Conservation (phyloP, 2,329 filamentous ascomycete species). For the Sporothrix phasma region DNA sequence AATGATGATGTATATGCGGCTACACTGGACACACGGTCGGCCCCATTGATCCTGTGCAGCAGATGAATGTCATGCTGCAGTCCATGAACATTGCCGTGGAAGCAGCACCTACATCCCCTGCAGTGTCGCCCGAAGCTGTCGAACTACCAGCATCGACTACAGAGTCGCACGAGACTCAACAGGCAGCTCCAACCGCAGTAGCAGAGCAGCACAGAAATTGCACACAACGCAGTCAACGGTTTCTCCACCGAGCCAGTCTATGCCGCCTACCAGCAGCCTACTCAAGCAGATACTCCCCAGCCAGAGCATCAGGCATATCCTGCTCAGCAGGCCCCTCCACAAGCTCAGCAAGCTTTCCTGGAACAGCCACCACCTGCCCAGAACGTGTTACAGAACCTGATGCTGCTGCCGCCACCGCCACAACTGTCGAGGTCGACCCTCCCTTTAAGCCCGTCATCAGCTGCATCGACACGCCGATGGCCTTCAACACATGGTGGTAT, state of each 20-base stretch:
- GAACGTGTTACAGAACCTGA: not conserved
- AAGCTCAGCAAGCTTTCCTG: not conserved
- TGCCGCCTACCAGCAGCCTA: not conserved
- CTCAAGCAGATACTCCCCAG: not conserved
- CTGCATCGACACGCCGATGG: conserved; percentile 25
- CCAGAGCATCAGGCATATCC: not conserved
- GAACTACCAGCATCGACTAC: not conserved
- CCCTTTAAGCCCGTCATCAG: not conserved
- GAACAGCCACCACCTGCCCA: not conserved
- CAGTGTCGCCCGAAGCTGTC: not conserved
- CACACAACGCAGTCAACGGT: not conserved
- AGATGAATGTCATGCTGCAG: conserved; percentile 2
- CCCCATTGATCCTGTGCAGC: not conserved
- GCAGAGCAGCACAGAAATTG: not conserved
- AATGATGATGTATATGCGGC: too few species aligned
- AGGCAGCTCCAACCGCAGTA: not conserved
- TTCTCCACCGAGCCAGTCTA: not conserved
- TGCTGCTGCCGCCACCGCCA: not conserved
- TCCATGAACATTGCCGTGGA: not conserved
- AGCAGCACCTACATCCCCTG: too few species aligned
- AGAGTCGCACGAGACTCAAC: not conserved
- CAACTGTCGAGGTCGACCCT: not conserved
- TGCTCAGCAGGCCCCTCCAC: not conserved
- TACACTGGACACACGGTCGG: too few species aligned
- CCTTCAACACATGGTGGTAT: conserved; percentile 30